Percentiles rank a stretch among this genome's conserved stretches.
These are phyloP conservation scores for Sporisorium graminicola DNA, from an alignment of 1,284 basidiomycete species.

Conservation along the genomic window DNA sequence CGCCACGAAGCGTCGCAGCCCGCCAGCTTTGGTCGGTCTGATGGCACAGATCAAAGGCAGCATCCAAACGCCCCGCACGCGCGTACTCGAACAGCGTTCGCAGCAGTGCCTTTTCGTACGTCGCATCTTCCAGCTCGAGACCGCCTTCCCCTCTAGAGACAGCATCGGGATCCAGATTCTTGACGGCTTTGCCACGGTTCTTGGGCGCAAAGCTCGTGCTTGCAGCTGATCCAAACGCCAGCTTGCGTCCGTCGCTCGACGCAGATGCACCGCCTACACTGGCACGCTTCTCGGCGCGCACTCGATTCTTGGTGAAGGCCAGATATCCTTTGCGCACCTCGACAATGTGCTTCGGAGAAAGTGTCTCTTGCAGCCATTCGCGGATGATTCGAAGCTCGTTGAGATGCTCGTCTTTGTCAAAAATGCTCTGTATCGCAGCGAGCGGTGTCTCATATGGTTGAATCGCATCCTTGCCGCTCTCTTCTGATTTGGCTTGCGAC, in stretches of 20 bases:
- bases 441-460: slow-evolving; percentile 64
- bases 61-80: slow-evolving; percentile 83
- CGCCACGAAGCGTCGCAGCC: slow-evolving; percentile 85
- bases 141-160: slow-evolving; percentile 55
- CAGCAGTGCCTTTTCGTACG: slow-evolving; percentile 81
- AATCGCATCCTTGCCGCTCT: slow-evolving; percentile 4
- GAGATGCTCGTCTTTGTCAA: slow-evolving; percentile 55
- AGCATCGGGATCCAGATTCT: slow-evolving; percentile 66
- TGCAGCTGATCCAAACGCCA: slow-evolving; percentile 42
- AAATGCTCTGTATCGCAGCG: slow-evolving; percentile 60
- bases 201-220: slow-evolving; percentile 46
- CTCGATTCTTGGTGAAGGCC: slow-evolving; percentile 65
- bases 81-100: slow-evolving; percentile 83
- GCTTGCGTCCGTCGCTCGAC: slow-evolving; percentile 26
- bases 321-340: slow-evolving; percentile 68
- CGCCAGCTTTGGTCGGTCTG: slow-evolving; percentile 91
- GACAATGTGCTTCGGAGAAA: slow-evolving; percentile 56
- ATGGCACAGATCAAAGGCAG: slow-evolving; percentile 84
- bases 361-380: slow-evolving; percentile 66
- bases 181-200: slow-evolving; percentile 52
- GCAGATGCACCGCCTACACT: slow-evolving; percentile 28
- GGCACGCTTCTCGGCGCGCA: slow-evolving; percentile 61
- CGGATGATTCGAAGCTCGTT: slow-evolving; percentile 66
- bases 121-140: slow-evolving; percentile 68
- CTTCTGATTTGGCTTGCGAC: slow-evolving; percentile 27